Evolutionary conservation across 352 stramenopile species (phyloP).

Genomic region (Phytophthora aleatoria): DNA sequence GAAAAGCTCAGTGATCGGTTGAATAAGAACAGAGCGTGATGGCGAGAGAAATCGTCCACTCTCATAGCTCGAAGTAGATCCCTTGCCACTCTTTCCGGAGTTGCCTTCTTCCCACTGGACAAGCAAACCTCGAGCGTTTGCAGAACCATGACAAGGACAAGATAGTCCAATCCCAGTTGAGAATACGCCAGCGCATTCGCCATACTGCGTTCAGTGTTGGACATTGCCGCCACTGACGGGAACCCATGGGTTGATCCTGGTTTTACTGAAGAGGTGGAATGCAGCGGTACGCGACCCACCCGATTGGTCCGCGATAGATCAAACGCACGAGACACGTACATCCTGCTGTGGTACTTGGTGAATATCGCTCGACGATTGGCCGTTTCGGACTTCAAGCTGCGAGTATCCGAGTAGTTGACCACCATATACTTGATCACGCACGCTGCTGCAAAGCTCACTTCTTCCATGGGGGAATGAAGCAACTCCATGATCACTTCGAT

Average conservation of each 20-base stretch:
- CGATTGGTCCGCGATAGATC: conserved; percentile 81
- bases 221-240: conserved; percentile 38
- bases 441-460: conserved; percentile 84
- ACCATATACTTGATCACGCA: conserved; percentile 91
- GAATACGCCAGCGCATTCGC: conserved; percentile 82
- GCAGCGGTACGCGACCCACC: conserved; percentile 51
- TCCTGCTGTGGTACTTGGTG: conserved; percentile 80
- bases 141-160: conserved; percentile 77
- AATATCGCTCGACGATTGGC: conserved; percentile 86
- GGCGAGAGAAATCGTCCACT: conserved; percentile 86
- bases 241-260: conserved; percentile 25
- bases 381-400: conserved; percentile 85
- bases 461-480: conserved; percentile 83
- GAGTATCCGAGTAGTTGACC: conserved; percentile 89
- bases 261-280: conserved; percentile 34
- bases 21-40: conserved; percentile 85
- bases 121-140: conserved; percentile 87
- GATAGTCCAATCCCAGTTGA: conserved; percentile 79
- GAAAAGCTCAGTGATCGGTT: conserved; percentile 88
- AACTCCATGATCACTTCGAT: conserved; percentile 89
- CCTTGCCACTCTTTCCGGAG: conserved; percentile 71
- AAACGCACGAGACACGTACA: conserved; percentile 85
- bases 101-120: conserved; percentile 86
- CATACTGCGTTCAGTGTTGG: conserved; percentile 74
- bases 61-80: conserved; percentile 85